Base-by-base conservation (phyloP, 1,284 basidiomycete species). In the Moesziomyces parantarcticus region DNA sequence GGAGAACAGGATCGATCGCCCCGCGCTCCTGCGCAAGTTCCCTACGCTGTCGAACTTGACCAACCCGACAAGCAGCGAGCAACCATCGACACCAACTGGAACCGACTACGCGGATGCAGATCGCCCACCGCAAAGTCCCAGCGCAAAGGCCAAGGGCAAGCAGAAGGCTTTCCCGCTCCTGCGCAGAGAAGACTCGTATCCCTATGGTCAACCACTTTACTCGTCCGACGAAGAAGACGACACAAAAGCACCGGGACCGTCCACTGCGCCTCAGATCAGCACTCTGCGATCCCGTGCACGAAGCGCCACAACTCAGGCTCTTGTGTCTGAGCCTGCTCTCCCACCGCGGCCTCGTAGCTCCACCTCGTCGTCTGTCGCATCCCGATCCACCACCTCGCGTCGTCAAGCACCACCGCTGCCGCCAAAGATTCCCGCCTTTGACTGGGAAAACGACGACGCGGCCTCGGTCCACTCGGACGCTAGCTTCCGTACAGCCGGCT, bases 401-500 rank as follows among this genome's bases (percentile, higher is more conserved):
- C 41, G 50, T 20, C 54, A 50, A 36, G 56, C 55, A 18, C 56
- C 51, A 22, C 42, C 55, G 14, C 47, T 55, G 5, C 62, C 62
- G 10, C 56, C 62, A 5, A 65, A 65, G 16, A 20, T 58, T 3
- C 56, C 55, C 6, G 41, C 23, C 10, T 65, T 65, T 16, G 56
- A 65, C 23, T 58, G 62, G 62, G 46, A 58, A 29, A 14, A 6
- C 3, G 58, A 54, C 20, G 65, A 68, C 23, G 21, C 45, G 4
- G 50, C 50, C 3, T 68, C 65, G 21, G 25, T 62, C 47, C 29
- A 18, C 14, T 68, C 65, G 2, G 55, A 58, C 25, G 20, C 32
- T 25, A 68, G 65, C 25, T 68, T 68, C 48, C 47, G 65, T 36
- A 68, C 65, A 13, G 65, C 59, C 8, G 53, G 47, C 22, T 62